Conservation (phyloP, 805 yeast species). For the Ogataea dorogensis region DNA sequence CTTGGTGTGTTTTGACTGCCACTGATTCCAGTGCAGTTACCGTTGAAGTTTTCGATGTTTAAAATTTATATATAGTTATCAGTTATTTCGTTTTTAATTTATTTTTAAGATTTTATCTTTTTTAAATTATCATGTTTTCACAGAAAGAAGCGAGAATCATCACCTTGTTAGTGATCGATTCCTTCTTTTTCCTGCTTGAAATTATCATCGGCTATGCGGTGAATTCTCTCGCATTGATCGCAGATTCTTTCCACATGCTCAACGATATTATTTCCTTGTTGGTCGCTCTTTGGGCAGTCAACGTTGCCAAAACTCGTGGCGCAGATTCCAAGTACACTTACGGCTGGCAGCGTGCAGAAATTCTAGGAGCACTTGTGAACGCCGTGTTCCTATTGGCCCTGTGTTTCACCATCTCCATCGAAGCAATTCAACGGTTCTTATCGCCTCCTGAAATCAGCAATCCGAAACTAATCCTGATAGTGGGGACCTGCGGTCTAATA, state of each 20-base stretch:
- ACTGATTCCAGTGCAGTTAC: slow-evolving; percentile 58
- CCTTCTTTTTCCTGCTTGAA: slow-evolving; percentile 81
- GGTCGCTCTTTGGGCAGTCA: slow-evolving; percentile 96
- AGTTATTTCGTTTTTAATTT: not conserved
- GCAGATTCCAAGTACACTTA: slow-evolving; percentile 91
- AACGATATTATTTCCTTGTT: slow-evolving; percentile 88
- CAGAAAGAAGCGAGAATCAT: slow-evolving; percentile 69
- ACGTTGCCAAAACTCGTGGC: slow-evolving; percentile 74
- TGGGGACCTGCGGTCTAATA: slow-evolving; percentile 78
- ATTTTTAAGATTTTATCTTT: not conserved
- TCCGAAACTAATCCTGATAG: slow-evolving; percentile 78
- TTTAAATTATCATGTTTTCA: slow-evolving; percentile 18
- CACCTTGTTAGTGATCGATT: slow-evolving; percentile 70
- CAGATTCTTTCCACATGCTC: slow-evolving; percentile 97
- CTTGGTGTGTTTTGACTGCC: slow-evolving; percentile 85
- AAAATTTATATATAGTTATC: not conserved
- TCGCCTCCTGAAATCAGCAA: slow-evolving; percentile 75
- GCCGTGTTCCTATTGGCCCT: slow-evolving; percentile 91
- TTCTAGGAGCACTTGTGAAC: slow-evolving; percentile 89
- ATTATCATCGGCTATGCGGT: slow-evolving; percentile 85
- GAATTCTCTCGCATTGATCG: slow-evolving; percentile 90
- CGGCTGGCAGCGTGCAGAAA: slow-evolving; percentile 98
- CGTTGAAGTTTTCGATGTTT: slow-evolving; percentile 63
- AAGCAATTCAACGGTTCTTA: slow-evolving; percentile 86
- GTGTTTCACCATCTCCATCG: slow-evolving; percentile 88